phyloP scores from a whole-genome alignment of 495 filamentous ascomycete species.

The Neurospora terricola region DNA sequence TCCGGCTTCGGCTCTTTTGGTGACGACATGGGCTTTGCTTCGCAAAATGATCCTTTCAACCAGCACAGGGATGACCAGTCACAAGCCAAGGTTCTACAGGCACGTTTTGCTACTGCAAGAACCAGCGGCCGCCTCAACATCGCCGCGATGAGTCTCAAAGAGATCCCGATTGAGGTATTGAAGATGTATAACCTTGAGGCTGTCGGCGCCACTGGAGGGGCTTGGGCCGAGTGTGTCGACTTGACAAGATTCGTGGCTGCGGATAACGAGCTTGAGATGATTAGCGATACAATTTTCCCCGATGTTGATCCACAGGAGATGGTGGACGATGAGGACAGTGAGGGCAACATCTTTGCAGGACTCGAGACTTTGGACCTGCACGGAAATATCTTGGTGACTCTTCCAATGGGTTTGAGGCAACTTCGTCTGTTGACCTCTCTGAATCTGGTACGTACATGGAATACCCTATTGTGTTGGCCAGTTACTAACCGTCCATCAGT shows the following conservation, averaged over 20 bases:
- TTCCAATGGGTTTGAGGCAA: constrained; percentile 69
- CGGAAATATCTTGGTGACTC: constrained; percentile 59
- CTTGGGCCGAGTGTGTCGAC: constrained; percentile 93
- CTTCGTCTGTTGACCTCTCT: constrained; percentile 64
- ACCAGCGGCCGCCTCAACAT: constrained; percentile 83
- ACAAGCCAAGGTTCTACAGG: constrained; percentile 56
- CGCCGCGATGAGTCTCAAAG: constrained; percentile 67
- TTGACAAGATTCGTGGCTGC: constrained; percentile 80
- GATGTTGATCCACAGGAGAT: constrained; percentile 50
- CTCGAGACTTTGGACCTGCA: constrained; percentile 78
- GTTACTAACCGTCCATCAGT: constrained; percentile 33
- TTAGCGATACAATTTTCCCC: constrained; percentile 68
- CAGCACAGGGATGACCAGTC: constrained; percentile 49
- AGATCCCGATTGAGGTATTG: constrained; percentile 75
- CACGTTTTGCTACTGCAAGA: constrained; percentile 65
- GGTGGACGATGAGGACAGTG: constrained; percentile 50
- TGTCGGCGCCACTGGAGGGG: constrained; percentile 39
- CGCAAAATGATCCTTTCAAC: constrained; percentile 55
- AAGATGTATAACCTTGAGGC: constrained; percentile 77
- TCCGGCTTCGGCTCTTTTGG: constrained; percentile 36
- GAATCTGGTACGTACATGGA: constrained; percentile 56
- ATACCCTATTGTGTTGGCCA: not conserved
- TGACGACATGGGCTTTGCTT: constrained; percentile 44
- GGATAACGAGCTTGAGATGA: constrained; percentile 75
- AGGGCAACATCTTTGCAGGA: constrained; percentile 71